phyloP scores from a whole-genome alignment of 495 filamentous ascomycete genomes.

The Aspergillus sclerotiicarbonarius region DNA sequence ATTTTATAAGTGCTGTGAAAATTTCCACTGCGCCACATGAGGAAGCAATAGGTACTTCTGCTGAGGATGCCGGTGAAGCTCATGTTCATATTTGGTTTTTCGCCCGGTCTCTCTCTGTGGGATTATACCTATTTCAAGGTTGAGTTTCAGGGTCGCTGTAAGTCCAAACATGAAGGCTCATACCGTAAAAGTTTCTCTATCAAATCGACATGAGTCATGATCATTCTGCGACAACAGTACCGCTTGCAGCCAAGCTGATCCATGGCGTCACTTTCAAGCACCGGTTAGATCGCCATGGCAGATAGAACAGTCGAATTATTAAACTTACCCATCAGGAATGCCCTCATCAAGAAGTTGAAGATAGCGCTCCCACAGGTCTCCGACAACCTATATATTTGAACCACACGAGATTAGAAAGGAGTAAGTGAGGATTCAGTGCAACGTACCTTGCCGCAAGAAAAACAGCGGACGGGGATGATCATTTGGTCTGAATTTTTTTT shows the following conservation, averaged over 20 bases:
- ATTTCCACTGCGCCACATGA: not conserved
- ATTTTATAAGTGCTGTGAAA: no score
- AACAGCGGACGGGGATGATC: conserved; percentile 98
- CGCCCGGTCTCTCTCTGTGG: conserved; percentile 35
- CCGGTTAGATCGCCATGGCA: not conserved
- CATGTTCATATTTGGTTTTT: conserved; percentile 30
- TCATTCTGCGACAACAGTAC: conserved; percentile 97
- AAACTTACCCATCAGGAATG: conserved; percentile 67
- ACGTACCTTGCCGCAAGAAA: conserved; percentile 94
- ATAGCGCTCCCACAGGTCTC: conserved; percentile 95
- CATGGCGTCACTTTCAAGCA: conserved; percentile 73
- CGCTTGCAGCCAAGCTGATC: conserved; percentile 88
- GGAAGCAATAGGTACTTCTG: not conserved
- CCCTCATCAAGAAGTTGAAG: conserved; percentile 76
- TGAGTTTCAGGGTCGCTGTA: not conserved
- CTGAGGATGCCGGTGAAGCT: not conserved
- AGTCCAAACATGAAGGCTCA: conserved; percentile 12
- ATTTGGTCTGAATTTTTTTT: conserved; percentile 49
- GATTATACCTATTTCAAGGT: conserved; percentile 27
- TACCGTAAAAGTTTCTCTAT: conserved; percentile 98
- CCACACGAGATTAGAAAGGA: conserved; percentile 18
- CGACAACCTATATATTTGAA: conserved; percentile 67
- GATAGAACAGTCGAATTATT: not conserved
- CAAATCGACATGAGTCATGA: conserved; percentile 99
- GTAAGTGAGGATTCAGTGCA: not conserved